Conservation (phyloP, 441 rosid genomes). For the Croton laevigatus region DNA sequence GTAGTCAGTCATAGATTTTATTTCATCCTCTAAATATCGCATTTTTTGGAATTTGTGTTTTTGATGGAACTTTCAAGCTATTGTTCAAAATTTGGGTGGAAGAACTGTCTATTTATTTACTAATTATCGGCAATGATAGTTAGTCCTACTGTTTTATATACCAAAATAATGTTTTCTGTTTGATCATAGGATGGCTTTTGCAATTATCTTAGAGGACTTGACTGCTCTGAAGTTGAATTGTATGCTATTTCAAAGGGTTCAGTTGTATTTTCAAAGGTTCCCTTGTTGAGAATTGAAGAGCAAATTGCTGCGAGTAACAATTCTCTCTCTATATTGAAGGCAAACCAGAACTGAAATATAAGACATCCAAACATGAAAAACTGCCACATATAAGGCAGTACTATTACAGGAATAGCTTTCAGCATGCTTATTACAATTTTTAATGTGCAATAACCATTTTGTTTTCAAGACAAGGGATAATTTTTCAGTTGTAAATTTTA, state of each 20-base stretch:
- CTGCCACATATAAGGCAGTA: too few species aligned
- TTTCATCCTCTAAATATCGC: background rate
- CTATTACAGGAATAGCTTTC: too few species aligned
- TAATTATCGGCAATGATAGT: background rate
- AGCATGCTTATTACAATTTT: too few species aligned
- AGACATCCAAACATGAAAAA: too few species aligned
- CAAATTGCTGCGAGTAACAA: conserved; percentile 77
- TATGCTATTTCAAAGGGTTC: conserved; percentile 87
- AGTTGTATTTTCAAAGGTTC: conserved; percentile 95
- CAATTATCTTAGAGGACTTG: conserved; percentile 71
- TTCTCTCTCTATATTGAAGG: background rate
- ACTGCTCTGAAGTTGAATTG: conserved; percentile 89
- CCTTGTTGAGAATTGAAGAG: conserved; percentile 86
- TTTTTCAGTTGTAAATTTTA: conserved; percentile 4
- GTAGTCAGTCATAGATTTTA: background rate
- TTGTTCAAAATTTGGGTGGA: background rate
- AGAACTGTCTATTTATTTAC: background rate
- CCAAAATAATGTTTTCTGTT: conserved; percentile 21
- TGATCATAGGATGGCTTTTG: conserved; percentile 69
- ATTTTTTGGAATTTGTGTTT: background rate
- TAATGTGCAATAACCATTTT: too few species aligned
- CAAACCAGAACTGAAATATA: too few species aligned
- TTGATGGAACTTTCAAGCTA: background rate
- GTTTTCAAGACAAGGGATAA: too few species aligned
- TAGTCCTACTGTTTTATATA: background rate